Conservation (phyloP, 495 filamentous ascomycete genomes). For the Talaromyces trachyspermus region DNA sequence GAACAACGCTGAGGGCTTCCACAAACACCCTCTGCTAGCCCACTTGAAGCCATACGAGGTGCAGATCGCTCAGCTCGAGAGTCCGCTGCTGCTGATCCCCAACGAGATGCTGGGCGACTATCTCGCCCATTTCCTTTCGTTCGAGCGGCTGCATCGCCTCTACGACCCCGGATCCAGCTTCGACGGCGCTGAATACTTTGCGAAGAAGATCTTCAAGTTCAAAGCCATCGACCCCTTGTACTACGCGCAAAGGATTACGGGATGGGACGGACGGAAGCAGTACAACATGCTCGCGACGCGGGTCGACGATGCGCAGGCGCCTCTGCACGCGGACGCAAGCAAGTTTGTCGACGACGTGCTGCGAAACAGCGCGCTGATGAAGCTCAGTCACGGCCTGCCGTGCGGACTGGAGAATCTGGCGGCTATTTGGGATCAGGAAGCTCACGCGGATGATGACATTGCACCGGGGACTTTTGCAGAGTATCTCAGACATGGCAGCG, state of each 20-base stretch:
- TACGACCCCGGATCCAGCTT: not conserved
- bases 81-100: not conserved
- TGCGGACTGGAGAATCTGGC: not conserved
- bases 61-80: not conserved
- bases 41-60: not conserved
- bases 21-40: constrained; percentile 2
- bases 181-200: not conserved
- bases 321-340: not conserved
- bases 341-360: not conserved
- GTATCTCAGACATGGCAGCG: constrained; percentile 8
- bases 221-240: not conserved
- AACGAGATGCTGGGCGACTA: constrained; percentile 2
- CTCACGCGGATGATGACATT: constrained; percentile 5
- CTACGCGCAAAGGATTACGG: not conserved
- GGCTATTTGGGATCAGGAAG: constrained; percentile 2
- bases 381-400: not conserved
- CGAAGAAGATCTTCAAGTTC: not conserved
- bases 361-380: not conserved
- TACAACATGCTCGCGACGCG: not conserved
- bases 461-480: constrained; percentile 10
- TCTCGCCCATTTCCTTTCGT: not conserved
- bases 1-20: not conserved
- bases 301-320: not conserved
- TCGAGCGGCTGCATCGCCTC: not conserved
- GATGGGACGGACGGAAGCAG: constrained; percentile 1